These are phyloP conservation scores for Penicillium brevicompactum DNA, from an alignment of 2,329 filamentous ascomycete species.

Conservation along the genomic window DNA sequence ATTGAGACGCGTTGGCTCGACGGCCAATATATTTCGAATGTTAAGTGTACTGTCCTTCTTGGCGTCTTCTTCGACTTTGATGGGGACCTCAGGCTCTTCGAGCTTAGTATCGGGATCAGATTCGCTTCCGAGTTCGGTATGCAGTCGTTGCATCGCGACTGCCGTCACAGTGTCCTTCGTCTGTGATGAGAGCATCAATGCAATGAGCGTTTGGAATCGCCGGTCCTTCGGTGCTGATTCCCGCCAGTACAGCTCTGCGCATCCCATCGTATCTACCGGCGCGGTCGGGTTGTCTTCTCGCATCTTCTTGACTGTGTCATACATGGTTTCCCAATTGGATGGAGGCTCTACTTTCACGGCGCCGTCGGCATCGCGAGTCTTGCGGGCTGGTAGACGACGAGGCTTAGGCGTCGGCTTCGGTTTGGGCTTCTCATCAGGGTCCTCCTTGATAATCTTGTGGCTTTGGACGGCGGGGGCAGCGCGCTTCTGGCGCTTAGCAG, in stretches of 20 bases:
- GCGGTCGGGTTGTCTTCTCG: constrained; percentile 67
- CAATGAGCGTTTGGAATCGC: constrained; percentile 82
- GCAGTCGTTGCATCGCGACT: constrained; percentile 76
- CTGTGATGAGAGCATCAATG: constrained; percentile 88
- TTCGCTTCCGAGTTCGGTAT: constrained; percentile 65
- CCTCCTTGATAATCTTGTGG: constrained; percentile 26
- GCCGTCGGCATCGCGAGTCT: constrained; percentile 41
- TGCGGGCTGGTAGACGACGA: constrained; percentile 45
- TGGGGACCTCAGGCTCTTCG: constrained; percentile 15
- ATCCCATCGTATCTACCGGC: constrained; percentile 97
- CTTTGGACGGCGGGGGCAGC: constrained; percentile 24
- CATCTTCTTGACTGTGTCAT: constrained; percentile 77
- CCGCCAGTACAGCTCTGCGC: constrained; percentile 57
- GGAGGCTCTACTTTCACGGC: constrained; percentile 58
- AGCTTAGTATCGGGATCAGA: constrained; percentile 13
- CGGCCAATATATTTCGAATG: constrained; percentile 74
- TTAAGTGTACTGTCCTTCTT: constrained; percentile 58
- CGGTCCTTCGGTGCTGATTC: constrained; percentile 55
- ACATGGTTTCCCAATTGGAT: constrained; percentile 81
- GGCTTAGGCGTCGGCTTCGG: constrained; percentile 32
- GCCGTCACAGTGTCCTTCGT: constrained; percentile 92
- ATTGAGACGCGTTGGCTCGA: constrained; percentile 68
- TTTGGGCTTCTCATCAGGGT: constrained; percentile 21
- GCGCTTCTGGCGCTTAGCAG: constrained; percentile 53
- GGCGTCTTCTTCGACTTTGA: constrained; percentile 28